Evolutionary conservation across 2,329 filamentous ascomycete species (phyloP).

Genomic region (Rutstroemia sp.): DNA sequence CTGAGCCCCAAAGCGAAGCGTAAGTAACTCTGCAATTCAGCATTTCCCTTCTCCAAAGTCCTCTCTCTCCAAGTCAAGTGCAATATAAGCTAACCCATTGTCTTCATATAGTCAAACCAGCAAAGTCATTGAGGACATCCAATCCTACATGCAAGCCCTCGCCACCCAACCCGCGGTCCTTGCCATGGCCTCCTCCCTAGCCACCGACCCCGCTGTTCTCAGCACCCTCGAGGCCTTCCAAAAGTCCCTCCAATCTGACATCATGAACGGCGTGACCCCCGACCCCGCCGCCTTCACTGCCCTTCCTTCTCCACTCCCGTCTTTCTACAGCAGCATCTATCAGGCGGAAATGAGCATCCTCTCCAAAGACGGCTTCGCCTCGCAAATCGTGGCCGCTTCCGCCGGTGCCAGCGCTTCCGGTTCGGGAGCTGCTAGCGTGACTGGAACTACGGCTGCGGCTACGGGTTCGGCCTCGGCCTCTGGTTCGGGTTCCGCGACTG

Average conservation of each 20-base stretch:
- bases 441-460: not conserved
- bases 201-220: conserved; percentile 8
- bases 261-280: not conserved
- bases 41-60: too few relatives aligned
- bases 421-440: not conserved
- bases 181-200: conserved; percentile 5
- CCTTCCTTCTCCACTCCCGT: conserved; percentile 7
- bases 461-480: not conserved
- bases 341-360: conserved; percentile 8
- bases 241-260: not conserved
- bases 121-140: conserved; percentile 2
- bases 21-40: not conserved
- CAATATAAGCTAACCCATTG: not conserved
- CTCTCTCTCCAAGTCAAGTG: not conserved
- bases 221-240: conserved; percentile 2
- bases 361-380: conserved; percentile 7
- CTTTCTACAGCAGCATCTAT: conserved; percentile 7
- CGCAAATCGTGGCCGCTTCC: not conserved
- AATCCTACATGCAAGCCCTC: conserved; percentile 2
- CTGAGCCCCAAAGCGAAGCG: conserved; percentile 4
- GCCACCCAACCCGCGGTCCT: conserved; percentile 7
- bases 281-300: conserved; percentile 1
- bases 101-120: conserved; percentile 5
- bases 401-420: not conserved
- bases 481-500: not conserved